Evolutionary conservation across 106 monocot species (phyloP).

Genomic region (Allium sativum): DNA sequence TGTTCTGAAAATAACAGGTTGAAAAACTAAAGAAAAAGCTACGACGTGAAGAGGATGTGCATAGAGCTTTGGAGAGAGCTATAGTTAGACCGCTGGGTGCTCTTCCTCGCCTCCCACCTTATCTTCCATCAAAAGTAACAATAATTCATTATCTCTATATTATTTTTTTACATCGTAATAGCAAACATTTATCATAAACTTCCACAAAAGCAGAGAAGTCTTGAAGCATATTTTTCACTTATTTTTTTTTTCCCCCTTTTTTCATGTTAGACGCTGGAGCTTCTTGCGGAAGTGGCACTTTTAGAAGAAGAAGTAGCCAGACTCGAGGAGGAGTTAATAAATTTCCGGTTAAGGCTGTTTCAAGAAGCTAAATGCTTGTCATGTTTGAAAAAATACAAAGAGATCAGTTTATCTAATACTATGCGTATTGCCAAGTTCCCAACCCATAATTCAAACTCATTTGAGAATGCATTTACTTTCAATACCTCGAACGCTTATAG

Average conservation of each 20-base stretch:
- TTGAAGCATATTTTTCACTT: slow-evolving; percentile 4
- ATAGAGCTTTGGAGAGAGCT: slow-evolving; percentile 82
- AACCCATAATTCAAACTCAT: slow-evolving; percentile 2
- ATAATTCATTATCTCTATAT: neutral
- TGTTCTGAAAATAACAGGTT: slow-evolving; percentile 32
- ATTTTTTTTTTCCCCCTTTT: neutral
- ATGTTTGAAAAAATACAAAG: slow-evolving; percentile 37
- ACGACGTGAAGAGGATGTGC: slow-evolving; percentile 78
- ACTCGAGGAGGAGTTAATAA: slow-evolving; percentile 91
- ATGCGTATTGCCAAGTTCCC: neutral
- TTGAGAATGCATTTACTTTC: slow-evolving; percentile 1
- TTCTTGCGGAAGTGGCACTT: slow-evolving; percentile 90
- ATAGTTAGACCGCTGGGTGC: slow-evolving; percentile 76
- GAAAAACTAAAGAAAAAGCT: slow-evolving; percentile 87
- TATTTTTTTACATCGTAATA: neutral
- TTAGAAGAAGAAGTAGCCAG: slow-evolving; percentile 88
- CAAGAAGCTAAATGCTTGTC: slow-evolving; percentile 70
- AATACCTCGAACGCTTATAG: neutral
- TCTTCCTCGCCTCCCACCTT: slow-evolving; percentile 84
- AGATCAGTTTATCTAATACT: slow-evolving; percentile 14
- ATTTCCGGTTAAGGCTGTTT: slow-evolving; percentile 71
- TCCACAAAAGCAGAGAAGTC: no score
- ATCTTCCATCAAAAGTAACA: slow-evolving; percentile 64
- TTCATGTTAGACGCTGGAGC: slow-evolving; percentile 59
- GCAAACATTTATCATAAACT: no score